These are phyloP conservation scores for Saccharomyces hybrid DNA, from an alignment of 1,139 yeast species.

Conservation along the genomic window DNA sequence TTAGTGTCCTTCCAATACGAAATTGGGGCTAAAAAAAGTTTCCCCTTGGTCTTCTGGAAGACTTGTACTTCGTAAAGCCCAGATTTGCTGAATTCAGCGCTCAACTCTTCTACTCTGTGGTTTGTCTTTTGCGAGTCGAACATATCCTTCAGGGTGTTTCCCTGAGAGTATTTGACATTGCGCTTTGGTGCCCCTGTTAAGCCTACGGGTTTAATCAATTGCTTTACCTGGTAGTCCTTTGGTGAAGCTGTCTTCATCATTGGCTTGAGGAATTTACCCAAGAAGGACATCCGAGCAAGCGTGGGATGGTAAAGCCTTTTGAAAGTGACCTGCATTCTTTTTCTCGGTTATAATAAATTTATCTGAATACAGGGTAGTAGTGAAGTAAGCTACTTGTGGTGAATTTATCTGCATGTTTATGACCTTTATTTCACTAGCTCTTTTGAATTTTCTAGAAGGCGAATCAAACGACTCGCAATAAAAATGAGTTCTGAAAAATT, in stretches of 20 bases:
- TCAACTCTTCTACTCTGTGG: conserved; percentile 53
- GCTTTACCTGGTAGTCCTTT: conserved; percentile 33
- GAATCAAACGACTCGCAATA: neutral
- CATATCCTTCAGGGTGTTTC: conserved; percentile 37
- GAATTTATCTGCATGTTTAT: neutral
- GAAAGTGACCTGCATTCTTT: neutral
- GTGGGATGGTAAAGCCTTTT: neutral
- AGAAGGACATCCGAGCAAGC: conserved; percentile 28
- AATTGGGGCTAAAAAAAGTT: conserved; percentile 72
- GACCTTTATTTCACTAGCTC: neutral
- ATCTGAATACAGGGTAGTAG: neutral
- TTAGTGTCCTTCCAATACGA: conserved; percentile 69
- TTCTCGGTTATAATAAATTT: neutral
- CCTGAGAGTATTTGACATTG: conserved; percentile 19
- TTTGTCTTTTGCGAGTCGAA: conserved; percentile 44
- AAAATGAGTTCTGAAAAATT: neutral
- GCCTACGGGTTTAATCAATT: conserved; percentile 43
- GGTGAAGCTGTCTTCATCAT: conserved; percentile 32
- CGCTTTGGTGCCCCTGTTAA: conserved; percentile 33
- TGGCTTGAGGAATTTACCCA: conserved; percentile 35
- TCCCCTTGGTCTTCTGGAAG: conserved; percentile 74
- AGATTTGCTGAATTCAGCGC: conserved; percentile 73
- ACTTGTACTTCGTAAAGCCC: conserved; percentile 79
- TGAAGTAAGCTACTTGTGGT: neutral
- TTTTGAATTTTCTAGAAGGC: neutral